phyloP scores from a whole-genome alignment of 1,139 yeast species.

The Kodamaea alishanica region DNA sequence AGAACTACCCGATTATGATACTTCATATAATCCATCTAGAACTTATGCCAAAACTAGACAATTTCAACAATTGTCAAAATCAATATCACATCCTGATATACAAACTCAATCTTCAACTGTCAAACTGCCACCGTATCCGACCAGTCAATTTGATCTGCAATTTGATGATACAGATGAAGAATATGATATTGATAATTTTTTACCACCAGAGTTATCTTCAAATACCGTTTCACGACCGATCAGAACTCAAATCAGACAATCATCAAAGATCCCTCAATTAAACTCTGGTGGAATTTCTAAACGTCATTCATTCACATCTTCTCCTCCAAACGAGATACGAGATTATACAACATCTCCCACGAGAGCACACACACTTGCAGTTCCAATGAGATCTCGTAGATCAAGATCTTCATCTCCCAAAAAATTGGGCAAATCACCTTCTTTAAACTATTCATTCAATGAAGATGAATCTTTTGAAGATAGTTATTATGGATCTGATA shows the following conservation, averaged over 20 bases:
- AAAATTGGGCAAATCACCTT: constrained; percentile 4
- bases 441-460: background rate
- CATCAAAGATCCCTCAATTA: constrained; percentile 3
- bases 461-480: constrained; percentile 4
- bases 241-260: constrained; percentile 6
- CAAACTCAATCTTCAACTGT: constrained; percentile 11
- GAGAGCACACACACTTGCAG: constrained; percentile 1
- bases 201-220: background rate
- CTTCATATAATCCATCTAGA: background rate
- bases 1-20: constrained; percentile 34
- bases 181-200: constrained; percentile 1
- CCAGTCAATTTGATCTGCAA: background rate
- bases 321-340: background rate
- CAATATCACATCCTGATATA: constrained; percentile 7
- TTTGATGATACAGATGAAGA: constrained; percentile 1
- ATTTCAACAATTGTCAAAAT: constrained; percentile 14
- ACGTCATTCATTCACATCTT: too few relatives aligned
- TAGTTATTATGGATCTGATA: constrained; percentile 5
- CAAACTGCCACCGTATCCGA: background rate
- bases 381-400: constrained; percentile 1
- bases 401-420: constrained; percentile 4
- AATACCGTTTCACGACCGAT: background rate
- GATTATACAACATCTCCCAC: background rate
- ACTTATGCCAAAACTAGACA: constrained; percentile 7
- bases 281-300: too few relatives aligned